Evolutionary conservation across 192 early-diverging fungal genomes (phyloP).

Genomic region (Linnemannia schmuckeri): DNA sequence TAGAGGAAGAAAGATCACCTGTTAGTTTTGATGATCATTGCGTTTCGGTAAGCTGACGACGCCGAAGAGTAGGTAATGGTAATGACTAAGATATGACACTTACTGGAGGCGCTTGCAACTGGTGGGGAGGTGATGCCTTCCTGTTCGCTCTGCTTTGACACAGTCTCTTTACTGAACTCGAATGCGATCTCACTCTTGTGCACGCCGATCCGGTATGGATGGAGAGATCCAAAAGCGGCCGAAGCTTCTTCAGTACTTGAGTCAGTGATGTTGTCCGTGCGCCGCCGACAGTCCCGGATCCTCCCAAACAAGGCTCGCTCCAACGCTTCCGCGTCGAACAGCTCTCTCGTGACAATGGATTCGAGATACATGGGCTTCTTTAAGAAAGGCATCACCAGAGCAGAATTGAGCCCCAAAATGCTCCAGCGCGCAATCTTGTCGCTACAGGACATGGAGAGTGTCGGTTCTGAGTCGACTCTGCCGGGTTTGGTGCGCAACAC

Average conservation of each 20-base stretch:
- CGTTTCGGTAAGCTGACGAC: too few relatives aligned
- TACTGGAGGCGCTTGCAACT: conserved; percentile 43
- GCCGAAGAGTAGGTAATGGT: too few relatives aligned
- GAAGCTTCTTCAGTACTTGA: background rate
- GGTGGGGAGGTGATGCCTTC: background rate
- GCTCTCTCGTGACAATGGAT: conserved; percentile 75
- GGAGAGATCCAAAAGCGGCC: background rate
- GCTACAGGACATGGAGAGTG: conserved; percentile 83
- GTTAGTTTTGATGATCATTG: too few relatives aligned
- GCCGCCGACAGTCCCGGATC: conserved; percentile 26
- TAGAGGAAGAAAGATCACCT: background rate
- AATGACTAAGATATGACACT: background rate
- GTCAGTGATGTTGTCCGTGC: background rate
- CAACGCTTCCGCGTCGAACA: conserved; percentile 72
- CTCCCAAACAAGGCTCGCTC: conserved; percentile 77
- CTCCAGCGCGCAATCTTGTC: conserved; percentile 96
- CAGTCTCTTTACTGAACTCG: conserved; percentile 22
- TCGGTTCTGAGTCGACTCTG: conserved; percentile 79
- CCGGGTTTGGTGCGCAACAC: conserved; percentile 84
- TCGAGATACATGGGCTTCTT: conserved; percentile 78
- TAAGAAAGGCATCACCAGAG: conserved; percentile 70
- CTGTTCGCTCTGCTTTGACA: conserved; percentile 5
- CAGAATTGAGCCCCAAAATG: conserved; percentile 82
- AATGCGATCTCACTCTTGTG: conserved; percentile 6
- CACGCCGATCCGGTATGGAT: background rate